These are phyloP conservation scores for Effrenium voratum DNA, from an alignment of 73 alveolate genomes.

Conservation along the genomic window DNA sequence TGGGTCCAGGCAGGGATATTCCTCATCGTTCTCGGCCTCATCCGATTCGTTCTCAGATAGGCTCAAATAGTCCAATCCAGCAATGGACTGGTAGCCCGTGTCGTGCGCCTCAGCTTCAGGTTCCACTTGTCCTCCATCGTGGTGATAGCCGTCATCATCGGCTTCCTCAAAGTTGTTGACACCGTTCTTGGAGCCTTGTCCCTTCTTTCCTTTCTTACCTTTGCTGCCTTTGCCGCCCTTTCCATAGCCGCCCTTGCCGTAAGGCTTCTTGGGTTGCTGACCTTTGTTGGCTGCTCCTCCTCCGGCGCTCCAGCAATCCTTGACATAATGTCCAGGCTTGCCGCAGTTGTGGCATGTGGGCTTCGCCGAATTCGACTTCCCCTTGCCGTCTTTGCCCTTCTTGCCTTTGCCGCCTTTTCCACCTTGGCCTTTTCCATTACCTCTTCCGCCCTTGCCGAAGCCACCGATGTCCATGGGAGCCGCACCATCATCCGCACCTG, in stretches of 20 bases:
- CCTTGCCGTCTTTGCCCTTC: background rate
- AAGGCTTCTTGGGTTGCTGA: background rate
- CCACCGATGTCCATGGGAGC: conserved; percentile 24
- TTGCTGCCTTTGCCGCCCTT: background rate
- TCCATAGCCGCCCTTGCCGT: background rate
- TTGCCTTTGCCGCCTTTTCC: background rate
- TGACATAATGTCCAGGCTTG: background rate
- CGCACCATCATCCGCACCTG: background rate
- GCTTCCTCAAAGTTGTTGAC: background rate
- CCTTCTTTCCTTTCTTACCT: background rate
- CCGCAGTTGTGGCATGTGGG: conserved; percentile 39
- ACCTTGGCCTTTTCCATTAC: background rate
- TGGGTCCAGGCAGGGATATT: no score
- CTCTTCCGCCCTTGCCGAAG: background rate
- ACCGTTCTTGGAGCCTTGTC: background rate
- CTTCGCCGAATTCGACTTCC: background rate
- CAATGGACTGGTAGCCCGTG: conserved; percentile 5
- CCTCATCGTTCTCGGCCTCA: background rate
- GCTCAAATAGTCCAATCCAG: conserved; percentile 24
- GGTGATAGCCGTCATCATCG: no score
- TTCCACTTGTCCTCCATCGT: background rate
- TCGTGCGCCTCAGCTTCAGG: conserved; percentile 38
- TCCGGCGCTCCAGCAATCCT: conserved; percentile 32
- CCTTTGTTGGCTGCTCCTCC: conserved; percentile 21
- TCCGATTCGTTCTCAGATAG: no score